A percentile compares a stretch with the other conserved stretches of the same genome.
Evolutionary conservation across 2,329 filamentous ascomycete species (phyloP).

Genomic region (Aspergillus spinulosporus): DNA sequence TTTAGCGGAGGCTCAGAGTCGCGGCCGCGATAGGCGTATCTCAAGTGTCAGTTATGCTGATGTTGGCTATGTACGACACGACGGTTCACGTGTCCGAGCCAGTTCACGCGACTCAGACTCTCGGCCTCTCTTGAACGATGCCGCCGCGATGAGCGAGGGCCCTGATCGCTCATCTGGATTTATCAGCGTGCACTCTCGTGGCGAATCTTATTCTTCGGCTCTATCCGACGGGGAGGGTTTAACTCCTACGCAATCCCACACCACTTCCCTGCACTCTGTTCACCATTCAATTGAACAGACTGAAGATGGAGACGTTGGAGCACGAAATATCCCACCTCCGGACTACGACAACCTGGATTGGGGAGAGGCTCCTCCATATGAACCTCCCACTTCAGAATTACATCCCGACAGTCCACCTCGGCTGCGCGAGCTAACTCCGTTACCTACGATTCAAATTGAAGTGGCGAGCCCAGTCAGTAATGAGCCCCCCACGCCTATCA

Average conservation of each 20-base stretch:
- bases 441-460: conserved; percentile 38
- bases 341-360: conserved; percentile 45
- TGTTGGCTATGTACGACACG: conserved; percentile 50
- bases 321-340: conserved; percentile 41
- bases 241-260: conserved; percentile 31
- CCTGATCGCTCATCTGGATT: conserved; percentile 30
- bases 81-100: conserved; percentile 50
- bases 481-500: conserved; percentile 28
- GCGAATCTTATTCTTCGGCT: conserved; percentile 38
- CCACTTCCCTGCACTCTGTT: conserved; percentile 26
- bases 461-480: conserved; percentile 29
- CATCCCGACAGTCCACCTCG: conserved; percentile 18
- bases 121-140: conserved; percentile 45
- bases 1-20: conserved; percentile 47
- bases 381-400: conserved; percentile 27
- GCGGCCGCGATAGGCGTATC: conserved; percentile 47
- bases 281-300: conserved; percentile 21
- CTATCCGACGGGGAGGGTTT: conserved; percentile 33
- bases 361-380: conserved; percentile 47
- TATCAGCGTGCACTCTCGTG: conserved; percentile 33
- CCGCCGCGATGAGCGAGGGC: conserved; percentile 35
- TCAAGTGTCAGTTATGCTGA: conserved; percentile 51
- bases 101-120: conserved; percentile 50
- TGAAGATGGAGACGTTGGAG: conserved; percentile 41
- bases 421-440: conserved; percentile 23